These are phyloP conservation scores for Ceriops tagal DNA, from an alignment of 345 rosid species.

Conservation along the genomic window DNA sequence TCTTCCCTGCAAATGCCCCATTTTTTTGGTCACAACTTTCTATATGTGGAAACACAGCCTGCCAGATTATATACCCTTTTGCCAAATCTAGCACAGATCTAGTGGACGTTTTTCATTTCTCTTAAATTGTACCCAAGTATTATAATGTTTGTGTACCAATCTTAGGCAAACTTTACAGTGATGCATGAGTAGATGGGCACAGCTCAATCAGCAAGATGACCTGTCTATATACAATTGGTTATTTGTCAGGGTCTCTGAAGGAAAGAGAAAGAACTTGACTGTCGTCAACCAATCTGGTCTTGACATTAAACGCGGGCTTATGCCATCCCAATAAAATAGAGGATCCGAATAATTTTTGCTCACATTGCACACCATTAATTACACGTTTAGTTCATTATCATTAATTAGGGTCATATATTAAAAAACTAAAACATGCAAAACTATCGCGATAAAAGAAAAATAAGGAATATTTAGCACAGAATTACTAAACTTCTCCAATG, in stretches of 20 bases:
- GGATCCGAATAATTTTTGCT: background rate
- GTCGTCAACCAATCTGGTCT: background rate
- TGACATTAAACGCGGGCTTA: constrained; percentile 2
- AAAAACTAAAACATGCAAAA: background rate
- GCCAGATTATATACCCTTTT: constrained; percentile 23
- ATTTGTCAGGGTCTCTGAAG: background rate
- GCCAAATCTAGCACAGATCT: constrained; percentile 22
- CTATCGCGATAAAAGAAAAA: background rate
- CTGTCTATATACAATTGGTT: constrained; percentile 7
- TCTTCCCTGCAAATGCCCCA: constrained; percentile 12
- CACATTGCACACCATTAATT: too few species aligned
- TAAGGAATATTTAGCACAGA: background rate
- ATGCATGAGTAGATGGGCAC: constrained; percentile 5
- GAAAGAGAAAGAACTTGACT: constrained; percentile 1
- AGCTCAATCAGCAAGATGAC: constrained; percentile 4
- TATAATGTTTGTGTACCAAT: constrained; percentile 9
- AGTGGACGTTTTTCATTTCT: constrained; percentile 20
- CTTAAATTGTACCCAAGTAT: constrained; percentile 12
- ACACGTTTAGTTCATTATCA: too few species aligned
- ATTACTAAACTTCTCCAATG: background rate
- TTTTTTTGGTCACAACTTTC: constrained; percentile 29
- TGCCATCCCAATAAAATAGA: background rate
- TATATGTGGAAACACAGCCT: constrained; percentile 20
- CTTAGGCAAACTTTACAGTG: background rate
- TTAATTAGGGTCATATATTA: background rate